These are phyloP conservation scores for Clonostachys byssicola DNA, from an alignment of 2,329 filamentous ascomycete genomes.

Conservation along the genomic window DNA sequence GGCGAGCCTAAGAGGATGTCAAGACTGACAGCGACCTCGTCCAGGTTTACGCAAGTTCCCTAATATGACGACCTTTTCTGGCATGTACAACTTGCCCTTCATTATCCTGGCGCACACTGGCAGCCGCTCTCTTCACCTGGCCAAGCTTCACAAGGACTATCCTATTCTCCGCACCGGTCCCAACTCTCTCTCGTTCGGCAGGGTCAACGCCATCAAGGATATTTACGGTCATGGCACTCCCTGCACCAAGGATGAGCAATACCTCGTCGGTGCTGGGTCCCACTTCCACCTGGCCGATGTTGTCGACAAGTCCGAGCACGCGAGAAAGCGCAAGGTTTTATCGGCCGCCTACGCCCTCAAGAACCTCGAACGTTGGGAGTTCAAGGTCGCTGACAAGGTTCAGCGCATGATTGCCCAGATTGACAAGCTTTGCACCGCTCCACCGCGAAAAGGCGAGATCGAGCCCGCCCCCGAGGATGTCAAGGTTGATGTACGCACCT, in stretches of 20 bases:
- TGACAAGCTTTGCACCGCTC: neutral
- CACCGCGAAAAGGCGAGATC: constrained; percentile 3
- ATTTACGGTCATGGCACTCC: constrained; percentile 40
- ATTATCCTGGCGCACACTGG: constrained; percentile 36
- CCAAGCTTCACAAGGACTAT: constrained; percentile 37
- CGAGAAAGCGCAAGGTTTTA: constrained; percentile 43
- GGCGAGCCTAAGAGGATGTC: too few species aligned
- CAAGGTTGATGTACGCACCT: constrained; percentile 43
- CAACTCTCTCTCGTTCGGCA: constrained; percentile 16
- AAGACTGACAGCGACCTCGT: too few species aligned
- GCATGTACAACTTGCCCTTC: constrained; percentile 39
- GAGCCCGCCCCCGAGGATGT: neutral
- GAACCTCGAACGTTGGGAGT: constrained; percentile 1
- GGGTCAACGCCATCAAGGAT: constrained; percentile 16
- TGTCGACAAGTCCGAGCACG: constrained; percentile 44
- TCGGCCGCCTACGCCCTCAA: constrained; percentile 26
- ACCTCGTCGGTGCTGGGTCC: constrained; percentile 35
- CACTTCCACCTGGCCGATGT: constrained; percentile 50
- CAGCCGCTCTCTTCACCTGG: constrained; percentile 34
- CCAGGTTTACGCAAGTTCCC: constrained; percentile 37
- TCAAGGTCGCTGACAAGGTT: constrained; percentile 1
- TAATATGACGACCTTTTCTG: constrained; percentile 33
- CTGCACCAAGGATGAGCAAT: constrained; percentile 43
- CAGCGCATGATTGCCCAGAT: neutral
- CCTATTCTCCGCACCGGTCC: constrained; percentile 18